Evolutionary conservation across 139 green algal species (phyloP), one percentile per base, ranked within the genome.

Genomic region (Coccomyxa sp.): DNA sequence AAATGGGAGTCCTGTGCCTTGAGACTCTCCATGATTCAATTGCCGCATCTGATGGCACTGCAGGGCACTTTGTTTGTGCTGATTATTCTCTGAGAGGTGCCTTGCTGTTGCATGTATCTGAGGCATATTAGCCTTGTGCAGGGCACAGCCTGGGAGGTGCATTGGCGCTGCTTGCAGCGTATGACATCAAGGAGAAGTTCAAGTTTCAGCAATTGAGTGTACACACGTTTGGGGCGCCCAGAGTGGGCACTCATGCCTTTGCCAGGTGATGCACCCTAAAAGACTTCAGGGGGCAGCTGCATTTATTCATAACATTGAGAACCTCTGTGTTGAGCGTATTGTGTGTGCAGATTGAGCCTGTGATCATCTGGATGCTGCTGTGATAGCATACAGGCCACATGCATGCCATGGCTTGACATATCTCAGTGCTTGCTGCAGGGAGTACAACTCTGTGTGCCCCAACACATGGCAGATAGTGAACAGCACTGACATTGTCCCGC

Each of bases 81-180:
- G 44, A 14, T 58, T 27, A 27, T 58, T 27, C 10, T 14, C 14
- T 64, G 4, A 2, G 50, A 18, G 18, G 2, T 22, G 27, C 5
- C 27, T 64, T 1, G 18, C 50, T 64, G 18, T 5, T 64, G 50
- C 18, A 22, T 64, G 10, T 64, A 7, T 7, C 27, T 64, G 50
- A 10, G 50, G 2, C 3, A 18, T 64, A 22, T 7, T 22, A 64
- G 22, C 22, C 50, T 64, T 64, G 2, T 64, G 68, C 91, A 24
- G 94, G 94, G 0, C 94, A 98, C 87, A 94, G 87, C 22, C 87
- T 98, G 58, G 94, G 94, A 0, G 94, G 93, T 9, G 93, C 93
- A 0, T 85, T 98, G 79, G 90, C 91, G 27, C 96, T 90, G 18
- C 83, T 97, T 8, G 90, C 87, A 78, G 90, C 94, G 0, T 95